Conservation (phyloP, 2,329 filamentous ascomycete species). For the Epichloe festucae region DNA sequence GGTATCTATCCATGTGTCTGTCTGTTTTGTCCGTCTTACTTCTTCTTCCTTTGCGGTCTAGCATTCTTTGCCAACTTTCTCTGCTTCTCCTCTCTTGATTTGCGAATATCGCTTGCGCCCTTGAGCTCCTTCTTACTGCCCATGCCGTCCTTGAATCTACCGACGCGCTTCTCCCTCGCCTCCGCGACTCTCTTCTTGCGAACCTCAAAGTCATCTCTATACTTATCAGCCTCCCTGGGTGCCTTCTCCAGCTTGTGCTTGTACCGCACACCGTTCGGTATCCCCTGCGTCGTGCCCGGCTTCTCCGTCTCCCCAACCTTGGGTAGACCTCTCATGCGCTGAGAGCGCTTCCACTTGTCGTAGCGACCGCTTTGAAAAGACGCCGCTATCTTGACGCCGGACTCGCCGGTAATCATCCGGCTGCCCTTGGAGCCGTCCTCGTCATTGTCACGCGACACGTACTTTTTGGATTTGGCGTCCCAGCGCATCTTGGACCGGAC, state of each 20-base stretch:
- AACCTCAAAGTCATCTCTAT: slow-evolving; percentile 76
- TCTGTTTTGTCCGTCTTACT: background rate
- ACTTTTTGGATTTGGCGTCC: slow-evolving; percentile 96
- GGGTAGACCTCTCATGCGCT: slow-evolving; percentile 67
- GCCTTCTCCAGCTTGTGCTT: slow-evolving; percentile 80
- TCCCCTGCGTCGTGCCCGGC: slow-evolving; percentile 13
- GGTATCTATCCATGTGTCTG: too few species aligned
- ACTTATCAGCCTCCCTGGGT: slow-evolving; percentile 89
- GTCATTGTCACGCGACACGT: slow-evolving; percentile 83
- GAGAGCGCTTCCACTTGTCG: slow-evolving; percentile 79
- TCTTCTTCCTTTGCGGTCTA: slow-evolving; percentile 52
- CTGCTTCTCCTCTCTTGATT: slow-evolving; percentile 66
- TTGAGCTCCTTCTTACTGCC: slow-evolving; percentile 70
- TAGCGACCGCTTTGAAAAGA: slow-evolving; percentile 88
- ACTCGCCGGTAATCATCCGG: slow-evolving; percentile 74
- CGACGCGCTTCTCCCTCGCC: slow-evolving; percentile 72
- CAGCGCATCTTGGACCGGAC: slow-evolving; percentile 71
- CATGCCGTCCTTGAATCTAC: slow-evolving; percentile 57
- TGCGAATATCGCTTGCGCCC: slow-evolving; percentile 72
- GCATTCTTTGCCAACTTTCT: slow-evolving; percentile 78
- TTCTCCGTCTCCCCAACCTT: slow-evolving; percentile 72
- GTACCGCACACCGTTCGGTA: slow-evolving; percentile 41
- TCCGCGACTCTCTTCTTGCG: slow-evolving; percentile 83
- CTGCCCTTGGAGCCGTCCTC: slow-evolving; percentile 70
- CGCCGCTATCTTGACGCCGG: slow-evolving; percentile 89